Evolutionary conservation across 1,139 yeast genomes (phyloP), one percentile per base, ranked within the genome.

Genomic region (Taphrina flavorubra): DNA sequence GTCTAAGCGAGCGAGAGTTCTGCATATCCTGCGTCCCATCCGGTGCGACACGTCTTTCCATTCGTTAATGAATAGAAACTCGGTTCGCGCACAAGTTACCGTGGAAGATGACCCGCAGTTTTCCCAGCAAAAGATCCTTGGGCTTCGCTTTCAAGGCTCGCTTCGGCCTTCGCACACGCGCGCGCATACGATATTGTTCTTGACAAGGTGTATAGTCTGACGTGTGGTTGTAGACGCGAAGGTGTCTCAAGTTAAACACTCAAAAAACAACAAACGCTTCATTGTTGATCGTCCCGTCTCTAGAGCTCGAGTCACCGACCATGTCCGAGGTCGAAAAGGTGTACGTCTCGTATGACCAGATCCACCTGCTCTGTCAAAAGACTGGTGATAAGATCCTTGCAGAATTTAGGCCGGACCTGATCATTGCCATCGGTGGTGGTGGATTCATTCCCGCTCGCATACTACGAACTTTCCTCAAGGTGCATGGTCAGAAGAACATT

Each of bases 371-470:
- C 73, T 92, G 97, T 79, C 96, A 92, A 80, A 87, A 88, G 77
- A 83, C 88, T 37, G 96, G 97, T 25, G 86, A 82, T 71, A 83
- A 83, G 72, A 86, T 92, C 76, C 64, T 65, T 16, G 85, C 89
- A 78, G 83, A 81, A 60, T 87, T 85, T 78, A 85, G 87, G 76
- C 97, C 79, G 42, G 69, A 65, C 49, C 83, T 91, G 73, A 91
- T 92, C 46, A 47, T 67, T 18, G 68, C 67, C 36, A 67, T 57
- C 34, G 63, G 89, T 76, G 97, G 97, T 72, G 97, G 98, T 75
- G 98, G 98, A 6, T 89, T 92, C 79, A 92, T 92, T 72, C 98
- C 98, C 18, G 97, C 98, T 39, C 86, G 98, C 78, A 92, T 92
- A 81, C 85, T 92, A 75, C 86, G 98, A 78, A 87, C 97, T 0